Conservation (phyloP, 176 grass and related monocot species). For the Calamus simplicifolius region DNA sequence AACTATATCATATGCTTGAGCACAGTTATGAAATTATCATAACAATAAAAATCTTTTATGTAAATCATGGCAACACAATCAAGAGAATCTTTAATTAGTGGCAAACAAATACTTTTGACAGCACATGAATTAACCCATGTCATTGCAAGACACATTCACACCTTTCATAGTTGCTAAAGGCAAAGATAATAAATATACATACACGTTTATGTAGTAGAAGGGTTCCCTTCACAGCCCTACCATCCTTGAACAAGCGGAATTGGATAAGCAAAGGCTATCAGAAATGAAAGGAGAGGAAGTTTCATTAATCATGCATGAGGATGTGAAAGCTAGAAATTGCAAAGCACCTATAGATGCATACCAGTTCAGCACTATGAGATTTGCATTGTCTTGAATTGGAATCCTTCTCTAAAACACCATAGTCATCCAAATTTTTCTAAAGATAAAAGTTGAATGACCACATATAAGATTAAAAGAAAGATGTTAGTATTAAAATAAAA, state of each 20-base stretch:
- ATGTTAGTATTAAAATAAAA: too few species aligned
- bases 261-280: constrained; percentile 76
- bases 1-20: too few species aligned
- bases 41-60: too few species aligned
- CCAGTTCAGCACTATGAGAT: constrained; percentile 14
- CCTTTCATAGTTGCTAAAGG: too few species aligned
- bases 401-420: constrained; percentile 1
- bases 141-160: too few species aligned
- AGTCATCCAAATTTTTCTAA: constrained; percentile 11
- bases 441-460: constrained; percentile 4
- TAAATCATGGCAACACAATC: too few species aligned
- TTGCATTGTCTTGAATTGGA: constrained; percentile 3
- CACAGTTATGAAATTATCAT: too few species aligned
- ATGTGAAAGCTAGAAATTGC: too few species aligned
- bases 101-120: too few species aligned
- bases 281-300: constrained; percentile 10
- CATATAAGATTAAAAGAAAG: neutral
- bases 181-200: constrained; percentile 5
- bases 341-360: constrained; percentile 9
- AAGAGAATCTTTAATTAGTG: too few species aligned
- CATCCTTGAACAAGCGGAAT: constrained; percentile 68
- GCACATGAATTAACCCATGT: too few species aligned
- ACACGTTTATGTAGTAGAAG: constrained; percentile 53
- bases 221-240: constrained; percentile 65
- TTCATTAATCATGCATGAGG: too few species aligned